These are phyloP conservation scores for Zizania latifolia DNA, from an alignment of 176 grass and related monocot species.

Conservation along the genomic window DNA sequence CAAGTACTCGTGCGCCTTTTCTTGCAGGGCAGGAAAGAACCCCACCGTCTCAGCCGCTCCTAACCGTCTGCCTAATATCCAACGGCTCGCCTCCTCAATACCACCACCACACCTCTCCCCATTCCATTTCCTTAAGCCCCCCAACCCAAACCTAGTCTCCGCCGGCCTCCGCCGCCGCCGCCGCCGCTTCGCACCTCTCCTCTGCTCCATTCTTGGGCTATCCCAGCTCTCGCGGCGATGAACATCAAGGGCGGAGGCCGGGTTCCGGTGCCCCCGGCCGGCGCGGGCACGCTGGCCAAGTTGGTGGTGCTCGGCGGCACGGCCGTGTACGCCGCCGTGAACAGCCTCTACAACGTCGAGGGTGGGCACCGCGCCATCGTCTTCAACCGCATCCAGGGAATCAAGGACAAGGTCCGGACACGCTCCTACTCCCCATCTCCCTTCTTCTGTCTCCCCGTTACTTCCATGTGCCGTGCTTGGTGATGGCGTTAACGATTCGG, in stretches of 20 bases:
- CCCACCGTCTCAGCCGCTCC: too few species aligned
- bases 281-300: slow-evolving; percentile 41
- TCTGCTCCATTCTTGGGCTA: not conserved
- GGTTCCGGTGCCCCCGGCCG: slow-evolving; percentile 43
- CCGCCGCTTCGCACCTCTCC: not conserved
- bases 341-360: slow-evolving; percentile 87
- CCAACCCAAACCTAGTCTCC: slow-evolving; percentile 41
- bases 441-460: not conserved
- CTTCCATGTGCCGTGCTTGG: not conserved
- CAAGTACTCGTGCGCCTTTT: too few species aligned
- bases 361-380: slow-evolving; percentile 80
- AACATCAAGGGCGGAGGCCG: slow-evolving; percentile 52
- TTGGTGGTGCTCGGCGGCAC: slow-evolving; percentile 61
- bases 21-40: slow-evolving; percentile 40
- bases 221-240: slow-evolving; percentile 22
- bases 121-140: not conserved
- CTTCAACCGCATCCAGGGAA: slow-evolving; percentile 77
- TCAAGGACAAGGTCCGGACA: slow-evolving; percentile 57
- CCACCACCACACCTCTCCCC: not conserved
- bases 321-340: slow-evolving; percentile 55
- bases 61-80: not conserved
- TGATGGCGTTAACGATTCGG: not conserved
- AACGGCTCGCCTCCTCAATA: not conserved
- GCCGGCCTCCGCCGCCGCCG: slow-evolving; percentile 14
- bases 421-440: not conserved